Evolutionary conservation across 2,329 filamentous ascomycete genomes (phyloP).

Genomic region (Claviceps capensis): DNA sequence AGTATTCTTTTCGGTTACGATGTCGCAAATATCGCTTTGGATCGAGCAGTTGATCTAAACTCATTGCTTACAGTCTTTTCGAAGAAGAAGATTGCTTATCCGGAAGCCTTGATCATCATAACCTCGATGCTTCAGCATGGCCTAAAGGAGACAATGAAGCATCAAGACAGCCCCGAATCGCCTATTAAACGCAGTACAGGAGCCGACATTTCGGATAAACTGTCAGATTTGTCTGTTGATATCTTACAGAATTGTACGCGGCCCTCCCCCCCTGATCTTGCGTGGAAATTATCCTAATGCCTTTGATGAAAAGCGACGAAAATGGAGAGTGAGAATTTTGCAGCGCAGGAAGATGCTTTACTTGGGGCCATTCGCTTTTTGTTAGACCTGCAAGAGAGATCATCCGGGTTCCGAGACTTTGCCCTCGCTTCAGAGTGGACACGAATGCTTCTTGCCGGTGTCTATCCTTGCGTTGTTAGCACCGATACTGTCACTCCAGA

Average conservation of each 20-base stretch:
- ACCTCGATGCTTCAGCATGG: constrained; percentile 80
- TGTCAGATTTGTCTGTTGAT: neutral
- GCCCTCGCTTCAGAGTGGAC: constrained; percentile 67
- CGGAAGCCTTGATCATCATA: constrained; percentile 69
- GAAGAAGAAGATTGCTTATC: constrained; percentile 53
- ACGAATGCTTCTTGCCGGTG: constrained; percentile 59
- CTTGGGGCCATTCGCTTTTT: constrained; percentile 69
- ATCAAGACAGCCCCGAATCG: constrained; percentile 46
- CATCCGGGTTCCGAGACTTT: constrained; percentile 69
- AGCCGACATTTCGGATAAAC: neutral
- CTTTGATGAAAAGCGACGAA: constrained; percentile 10
- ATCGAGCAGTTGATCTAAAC: constrained; percentile 59
- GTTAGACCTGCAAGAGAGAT: constrained; percentile 63
- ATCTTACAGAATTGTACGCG: neutral
- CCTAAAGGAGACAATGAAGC: constrained; percentile 53
- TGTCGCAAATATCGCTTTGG: constrained; percentile 59
- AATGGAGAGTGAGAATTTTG: constrained; percentile 33
- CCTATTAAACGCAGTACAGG: constrained; percentile 18
- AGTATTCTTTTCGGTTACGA: constrained; percentile 79
- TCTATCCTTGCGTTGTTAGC: constrained; percentile 82
- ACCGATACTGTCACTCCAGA: constrained; percentile 72
- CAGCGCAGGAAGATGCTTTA: constrained; percentile 47
- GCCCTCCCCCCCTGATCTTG: neutral
- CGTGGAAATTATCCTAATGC: neutral
- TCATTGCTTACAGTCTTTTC: constrained; percentile 63